phyloP scores from a whole-genome alignment of 306 rosid species.

The Purshia tridentata region DNA sequence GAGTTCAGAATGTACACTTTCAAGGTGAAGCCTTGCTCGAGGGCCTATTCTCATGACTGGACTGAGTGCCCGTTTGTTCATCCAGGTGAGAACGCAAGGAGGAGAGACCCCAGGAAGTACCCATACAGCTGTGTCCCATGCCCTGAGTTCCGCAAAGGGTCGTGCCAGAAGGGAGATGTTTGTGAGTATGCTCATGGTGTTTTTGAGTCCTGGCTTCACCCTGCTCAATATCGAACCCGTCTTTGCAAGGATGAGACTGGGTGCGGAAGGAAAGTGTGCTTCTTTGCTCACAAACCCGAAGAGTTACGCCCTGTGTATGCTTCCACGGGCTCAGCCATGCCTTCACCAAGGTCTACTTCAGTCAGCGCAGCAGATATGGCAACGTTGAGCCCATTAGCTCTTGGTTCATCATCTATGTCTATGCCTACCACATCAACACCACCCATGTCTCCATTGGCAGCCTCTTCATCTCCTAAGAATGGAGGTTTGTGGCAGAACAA shows the following conservation, averaged over 20 bases:
- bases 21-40: conserved; percentile 99
- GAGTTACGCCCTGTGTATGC: conserved; percentile 92
- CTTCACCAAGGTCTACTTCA: conserved; percentile 77
- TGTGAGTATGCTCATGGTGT: conserved; percentile 99
- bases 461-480: conserved; percentile 77
- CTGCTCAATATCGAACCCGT: conserved; percentile 94
- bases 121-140: conserved; percentile 99
- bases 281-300: conserved; percentile 91
- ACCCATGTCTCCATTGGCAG: conserved; percentile 86
- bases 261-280: conserved; percentile 86
- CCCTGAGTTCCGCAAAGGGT: conserved; percentile 92
- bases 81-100: conserved; percentile 98
- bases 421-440: conserved; percentile 80
- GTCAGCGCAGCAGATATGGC: conserved; percentile 58
- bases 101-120: conserved; percentile 95
- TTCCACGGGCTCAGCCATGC: conserved; percentile 97
- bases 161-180: conserved; percentile 83
- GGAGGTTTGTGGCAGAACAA: conserved; percentile 95
- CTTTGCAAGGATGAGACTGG: conserved; percentile 98
- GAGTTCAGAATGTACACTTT: conserved; percentile 96
- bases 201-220: conserved; percentile 99
- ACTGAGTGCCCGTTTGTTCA: conserved; percentile 98
- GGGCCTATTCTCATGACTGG: conserved; percentile 99
- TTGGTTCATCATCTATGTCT: conserved; percentile 69
- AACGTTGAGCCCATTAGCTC: conserved; percentile 72